Evolutionary conservation across 805 yeast genomes (phyloP).

Genomic region (Kurtzmaniella fragi): DNA sequence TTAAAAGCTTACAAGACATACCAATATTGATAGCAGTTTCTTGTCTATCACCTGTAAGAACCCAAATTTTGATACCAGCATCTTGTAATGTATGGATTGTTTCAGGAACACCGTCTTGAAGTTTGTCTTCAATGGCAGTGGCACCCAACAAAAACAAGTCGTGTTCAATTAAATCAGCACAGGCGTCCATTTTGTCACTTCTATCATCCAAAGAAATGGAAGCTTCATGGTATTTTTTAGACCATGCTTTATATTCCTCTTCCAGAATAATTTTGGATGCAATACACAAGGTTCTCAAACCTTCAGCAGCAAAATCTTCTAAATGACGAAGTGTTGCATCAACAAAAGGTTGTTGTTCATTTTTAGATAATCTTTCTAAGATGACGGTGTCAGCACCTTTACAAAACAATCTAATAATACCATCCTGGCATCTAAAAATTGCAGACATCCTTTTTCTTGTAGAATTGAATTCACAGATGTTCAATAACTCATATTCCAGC

Average conservation of each 20-base stretch:
- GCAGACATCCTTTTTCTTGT: constrained; percentile 98
- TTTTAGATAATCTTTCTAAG: constrained; percentile 68
- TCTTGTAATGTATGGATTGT: constrained; percentile 91
- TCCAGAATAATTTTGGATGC: constrained; percentile 80
- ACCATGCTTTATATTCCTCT: constrained; percentile 74
- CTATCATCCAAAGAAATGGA: constrained; percentile 77
- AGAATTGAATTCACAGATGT: constrained; percentile 94
- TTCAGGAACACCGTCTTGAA: constrained; percentile 98
- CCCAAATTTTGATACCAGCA: constrained; percentile 98
- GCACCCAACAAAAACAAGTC: constrained; percentile 85
- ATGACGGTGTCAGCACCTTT: constrained; percentile 99
- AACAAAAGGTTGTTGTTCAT: constrained; percentile 66
- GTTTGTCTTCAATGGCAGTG: constrained; percentile 95
- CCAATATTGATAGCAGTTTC: constrained; percentile 99
- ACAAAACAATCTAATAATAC: constrained; percentile 78
- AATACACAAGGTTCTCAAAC: constrained; percentile 89
- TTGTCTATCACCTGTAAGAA: constrained; percentile 95
- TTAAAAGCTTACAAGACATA: constrained; percentile 89
- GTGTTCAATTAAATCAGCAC: constrained; percentile 83
- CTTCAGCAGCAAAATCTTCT: constrained; percentile 96
- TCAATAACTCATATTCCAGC: constrained; percentile 68
- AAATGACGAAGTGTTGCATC: constrained; percentile 78
- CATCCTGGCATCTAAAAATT: constrained; percentile 90
- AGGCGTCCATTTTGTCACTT: constrained; percentile 71
- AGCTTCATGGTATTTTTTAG: constrained; percentile 63